Evolutionary conservation across 169 alveolate species (phyloP).

Genomic region (Plasmodium coatneyi): DNA sequence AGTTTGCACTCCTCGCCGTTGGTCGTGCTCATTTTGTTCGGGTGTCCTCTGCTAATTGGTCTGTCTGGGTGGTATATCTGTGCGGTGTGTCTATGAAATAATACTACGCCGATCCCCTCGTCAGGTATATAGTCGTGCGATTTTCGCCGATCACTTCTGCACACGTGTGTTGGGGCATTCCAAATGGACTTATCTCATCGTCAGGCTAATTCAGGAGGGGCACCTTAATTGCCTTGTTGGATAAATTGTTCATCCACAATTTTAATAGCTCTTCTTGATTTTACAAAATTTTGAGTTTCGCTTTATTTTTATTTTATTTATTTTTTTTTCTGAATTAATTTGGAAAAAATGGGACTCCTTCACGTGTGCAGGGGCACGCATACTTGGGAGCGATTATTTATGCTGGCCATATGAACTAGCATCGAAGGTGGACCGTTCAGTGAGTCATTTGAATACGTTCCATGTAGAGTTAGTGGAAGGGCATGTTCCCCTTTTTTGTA

Average conservation of each 20-base stretch:
- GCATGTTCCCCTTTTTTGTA: background rate
- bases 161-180: background rate
- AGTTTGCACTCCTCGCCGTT: background rate
- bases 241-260: background rate
- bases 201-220: background rate
- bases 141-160: background rate
- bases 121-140: background rate
- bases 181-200: background rate
- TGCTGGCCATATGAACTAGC: background rate
- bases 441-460: background rate
- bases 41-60: background rate
- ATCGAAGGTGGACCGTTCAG: background rate
- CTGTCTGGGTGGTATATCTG: background rate
- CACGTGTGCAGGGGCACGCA: background rate
- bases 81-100: background rate
- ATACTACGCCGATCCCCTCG: background rate
- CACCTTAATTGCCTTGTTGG: background rate
- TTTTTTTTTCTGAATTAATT: background rate
- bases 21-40: conserved; percentile 7
- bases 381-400: background rate
- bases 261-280: background rate
- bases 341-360: background rate
- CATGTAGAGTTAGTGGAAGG: background rate
- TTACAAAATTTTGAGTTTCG: background rate
- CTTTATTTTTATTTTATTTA: background rate